Conservation (phyloP, 2,329 filamentous ascomycete genomes). For the Fusarium sacchari region DNA sequence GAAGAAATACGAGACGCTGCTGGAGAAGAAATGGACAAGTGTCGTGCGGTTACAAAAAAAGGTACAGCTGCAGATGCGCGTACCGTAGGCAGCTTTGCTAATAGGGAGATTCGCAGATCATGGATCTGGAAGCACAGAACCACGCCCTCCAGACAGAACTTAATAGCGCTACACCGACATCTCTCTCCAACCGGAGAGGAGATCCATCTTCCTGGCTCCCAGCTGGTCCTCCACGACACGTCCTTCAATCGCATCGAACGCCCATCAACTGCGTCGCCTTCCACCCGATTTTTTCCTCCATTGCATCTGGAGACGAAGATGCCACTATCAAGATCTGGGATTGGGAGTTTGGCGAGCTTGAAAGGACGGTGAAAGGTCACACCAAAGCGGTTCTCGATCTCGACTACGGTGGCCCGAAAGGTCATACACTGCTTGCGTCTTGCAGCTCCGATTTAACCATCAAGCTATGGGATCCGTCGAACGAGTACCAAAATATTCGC, state of each 20-base stretch:
- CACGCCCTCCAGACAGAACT: conserved; percentile 81
- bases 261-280: conserved; percentile 91
- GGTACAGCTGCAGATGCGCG: conserved; percentile 58
- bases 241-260: conserved; percentile 74
- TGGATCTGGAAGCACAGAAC: conserved; percentile 87
- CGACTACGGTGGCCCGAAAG: conserved; percentile 82
- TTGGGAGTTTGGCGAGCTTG: conserved; percentile 91
- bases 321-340: conserved; percentile 98
- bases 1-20: conserved; percentile 92
- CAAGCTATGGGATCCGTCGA: conserved; percentile 91
- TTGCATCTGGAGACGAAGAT: conserved; percentile 92
- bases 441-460: conserved; percentile 92
- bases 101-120: conserved; percentile 68
- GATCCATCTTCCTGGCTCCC: conserved; percentile 90
- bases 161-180: conserved; percentile 80
- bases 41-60: conserved; percentile 96
- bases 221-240: conserved; percentile 81
- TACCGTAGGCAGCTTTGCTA: not conserved
- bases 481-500: conserved; percentile 95
- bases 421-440: conserved; percentile 68
- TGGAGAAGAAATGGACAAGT: conserved; percentile 99
- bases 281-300: conserved; percentile 88
- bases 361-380: conserved; percentile 90
- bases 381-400: conserved; percentile 89
- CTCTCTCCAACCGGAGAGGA: conserved; percentile 70